Percentiles rank a stretch among this genome's conserved stretches.
Conservation (phyloP, 2,329 filamentous ascomycete genomes). For the Pseudogymnoascus sp. region DNA sequence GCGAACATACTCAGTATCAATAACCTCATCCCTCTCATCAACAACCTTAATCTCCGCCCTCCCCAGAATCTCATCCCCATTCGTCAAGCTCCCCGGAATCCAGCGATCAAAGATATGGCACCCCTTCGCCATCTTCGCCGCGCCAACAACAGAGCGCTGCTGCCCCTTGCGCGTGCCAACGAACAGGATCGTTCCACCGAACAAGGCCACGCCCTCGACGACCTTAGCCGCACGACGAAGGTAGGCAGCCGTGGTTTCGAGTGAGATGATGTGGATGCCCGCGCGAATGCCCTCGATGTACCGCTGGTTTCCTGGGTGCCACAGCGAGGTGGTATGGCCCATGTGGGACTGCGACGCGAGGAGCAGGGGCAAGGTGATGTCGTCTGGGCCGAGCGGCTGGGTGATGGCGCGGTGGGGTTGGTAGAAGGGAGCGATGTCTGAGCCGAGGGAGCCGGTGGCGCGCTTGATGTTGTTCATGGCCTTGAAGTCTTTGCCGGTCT, state of each 20-base stretch:
- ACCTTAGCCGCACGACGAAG: conserved; percentile 89
- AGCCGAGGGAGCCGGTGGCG: conserved; percentile 41
- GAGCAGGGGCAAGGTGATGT: conserved; percentile 84
- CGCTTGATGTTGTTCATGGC: conserved; percentile 32
- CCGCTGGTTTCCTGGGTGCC: conserved; percentile 88
- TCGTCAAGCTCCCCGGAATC: conserved; percentile 87
- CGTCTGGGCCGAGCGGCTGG: conserved; percentile 66
- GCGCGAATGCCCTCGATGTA: conserved; percentile 90
- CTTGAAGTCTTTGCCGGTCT: conserved; percentile 21
- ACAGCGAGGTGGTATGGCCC: conserved; percentile 81
- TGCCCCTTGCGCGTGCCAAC: conserved; percentile 81
- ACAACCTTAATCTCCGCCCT: conserved; percentile 64
- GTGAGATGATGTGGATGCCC: conserved; percentile 84
- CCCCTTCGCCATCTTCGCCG: conserved; percentile 66
- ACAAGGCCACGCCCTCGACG: conserved; percentile 75
- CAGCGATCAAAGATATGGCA: conserved; percentile 91
- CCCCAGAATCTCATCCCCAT: conserved; percentile 80
- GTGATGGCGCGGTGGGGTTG: conserved; percentile 56
- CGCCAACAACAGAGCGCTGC: conserved; percentile 69
- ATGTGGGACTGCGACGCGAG: conserved; percentile 82
- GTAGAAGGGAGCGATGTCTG: conserved; percentile 48
- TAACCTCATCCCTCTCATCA: conserved; percentile 59
- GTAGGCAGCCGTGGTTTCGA: conserved; percentile 82
- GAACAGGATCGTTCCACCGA: conserved; percentile 80
- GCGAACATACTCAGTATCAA: conserved; percentile 8